Evolutionary conservation across 192 early-diverging fungal species (phyloP).

Genomic region (Chytriomyces sp.): DNA sequence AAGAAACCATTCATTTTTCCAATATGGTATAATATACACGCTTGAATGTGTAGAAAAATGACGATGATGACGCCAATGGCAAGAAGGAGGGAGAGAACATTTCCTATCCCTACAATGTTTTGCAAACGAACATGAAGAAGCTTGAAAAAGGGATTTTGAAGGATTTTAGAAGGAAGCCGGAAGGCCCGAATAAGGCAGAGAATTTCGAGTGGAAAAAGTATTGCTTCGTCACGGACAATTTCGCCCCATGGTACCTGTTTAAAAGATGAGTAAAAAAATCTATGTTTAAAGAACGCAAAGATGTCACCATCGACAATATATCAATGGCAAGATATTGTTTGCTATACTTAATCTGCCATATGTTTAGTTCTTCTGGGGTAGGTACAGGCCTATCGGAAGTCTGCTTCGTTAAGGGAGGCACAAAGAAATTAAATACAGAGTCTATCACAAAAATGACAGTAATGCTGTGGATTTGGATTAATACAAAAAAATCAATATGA

Average conservation of each 20-base stretch:
- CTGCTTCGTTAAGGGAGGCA: not conserved
- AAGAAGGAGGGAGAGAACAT: not conserved
- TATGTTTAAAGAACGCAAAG: not conserved
- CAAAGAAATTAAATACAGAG: not conserved
- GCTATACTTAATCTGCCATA: not conserved
- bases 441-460: not conserved
- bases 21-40: constrained; percentile 11
- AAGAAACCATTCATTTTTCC: not conserved
- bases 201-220: not conserved
- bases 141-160: not conserved
- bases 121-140: not conserved
- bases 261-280: not conserved
- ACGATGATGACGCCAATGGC: not conserved
- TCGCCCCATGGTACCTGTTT: not conserved
- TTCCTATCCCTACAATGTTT: not conserved
- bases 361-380: not conserved
- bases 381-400: not conserved
- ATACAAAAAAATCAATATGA: not conserved
- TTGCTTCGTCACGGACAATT: not conserved
- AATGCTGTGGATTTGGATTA: not conserved
- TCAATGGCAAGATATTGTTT: not conserved
- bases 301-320: not conserved
- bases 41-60: constrained; percentile 27
- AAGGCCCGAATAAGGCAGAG: not conserved
- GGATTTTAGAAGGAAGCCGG: not conserved